Base-by-base conservation (phyloP, 139 green algal genomes). In the Eudorina sp. region DNA sequence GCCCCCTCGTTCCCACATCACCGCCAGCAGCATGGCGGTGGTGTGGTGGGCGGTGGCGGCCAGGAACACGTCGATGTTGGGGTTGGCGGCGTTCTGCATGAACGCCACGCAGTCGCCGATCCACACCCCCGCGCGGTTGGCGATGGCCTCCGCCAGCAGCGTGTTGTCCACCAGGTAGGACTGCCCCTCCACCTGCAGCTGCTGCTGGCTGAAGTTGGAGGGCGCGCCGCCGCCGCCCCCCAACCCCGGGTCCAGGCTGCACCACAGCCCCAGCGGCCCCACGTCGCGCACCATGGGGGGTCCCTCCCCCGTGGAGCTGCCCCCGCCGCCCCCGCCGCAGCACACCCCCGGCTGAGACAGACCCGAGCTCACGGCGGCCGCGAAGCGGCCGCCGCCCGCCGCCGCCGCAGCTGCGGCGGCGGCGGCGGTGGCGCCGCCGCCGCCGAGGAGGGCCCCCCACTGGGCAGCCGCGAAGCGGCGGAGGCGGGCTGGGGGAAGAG, bases 81-180 rank as follows among this genome's bases (percentile, higher is more conserved):
- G 82, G 66, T 80, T 69, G 46, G 34, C 5, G 2, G 82, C 23
- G 82, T 79, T 88, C 82, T 88, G 82, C 82, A 88, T 88, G 48
- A 80, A 80, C 1, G 82, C 66, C 45, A 88, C 8, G 64, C 82
- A 88, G 82, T 88, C 82, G n/a, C 82, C 82, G 6, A 88, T 79
- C 82, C 82, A 88, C 46, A 88, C 64, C n/a, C 82, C 82, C 8
- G 82, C 82, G 4, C 82, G 64, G 48, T 80, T 69, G 23, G 40
- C 29, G 6, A 88, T 53, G 34, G 82, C 82, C 46, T 88, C 64
- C 4, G 64, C 64, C 36, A 88, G 82, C 82, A 88, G 64, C 48
- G 82, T 88, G 64, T 88, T 69, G 13, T 69, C 64, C 19, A 69
- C 25, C 36, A 79, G 62, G 62, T 76, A 88, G 18, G 64, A 80